A percentile compares a stretch with the other conserved stretches of the same genome.
These are phyloP conservation scores for Lindgomyces ingoldianus DNA, from an alignment of 495 filamentous ascomycete species.

Conservation along the genomic window DNA sequence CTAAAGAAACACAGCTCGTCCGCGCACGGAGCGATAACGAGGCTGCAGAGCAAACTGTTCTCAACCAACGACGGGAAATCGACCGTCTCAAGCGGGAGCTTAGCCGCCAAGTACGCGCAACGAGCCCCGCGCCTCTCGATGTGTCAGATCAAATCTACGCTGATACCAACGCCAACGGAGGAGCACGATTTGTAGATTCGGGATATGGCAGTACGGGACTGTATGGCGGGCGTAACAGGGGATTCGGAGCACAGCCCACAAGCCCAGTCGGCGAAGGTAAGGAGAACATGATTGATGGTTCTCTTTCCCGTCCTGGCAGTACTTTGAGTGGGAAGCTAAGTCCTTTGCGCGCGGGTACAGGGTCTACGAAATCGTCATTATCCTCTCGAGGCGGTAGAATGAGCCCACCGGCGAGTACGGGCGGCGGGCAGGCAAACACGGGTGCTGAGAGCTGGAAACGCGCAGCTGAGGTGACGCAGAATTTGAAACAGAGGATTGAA, in stretches of 20 bases:
- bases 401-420: conserved; percentile 37
- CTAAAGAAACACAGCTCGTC: conserved; percentile 96
- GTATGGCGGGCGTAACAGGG: conserved; percentile 36
- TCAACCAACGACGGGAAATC: conserved; percentile 82
- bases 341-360: conserved; percentile 46
- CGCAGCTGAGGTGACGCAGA: conserved; percentile 97
- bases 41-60: conserved; percentile 77
- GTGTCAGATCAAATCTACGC: conserved; percentile 41
- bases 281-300: conserved; percentile 61
- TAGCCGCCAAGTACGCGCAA: conserved; percentile 48
- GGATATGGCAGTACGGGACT: conserved; percentile 48
- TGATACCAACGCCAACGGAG: conserved; percentile 14
- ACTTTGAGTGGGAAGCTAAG: conserved; percentile 52
- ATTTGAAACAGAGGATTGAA: conserved; percentile 95
- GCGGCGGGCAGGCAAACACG: conserved; percentile 22
- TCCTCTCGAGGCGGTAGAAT: conserved; percentile 37
- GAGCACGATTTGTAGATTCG: conserved; percentile 32
- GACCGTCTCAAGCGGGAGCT: conserved; percentile 87
- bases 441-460: conserved; percentile 94
- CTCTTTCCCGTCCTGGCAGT: conserved; percentile 30
- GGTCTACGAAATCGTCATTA: conserved; percentile 41
- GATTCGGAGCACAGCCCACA: conserved; percentile 37
- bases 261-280: conserved; percentile 43
- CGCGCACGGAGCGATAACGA: conserved; percentile 88
- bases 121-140: conserved; percentile 46